Conservation (phyloP, 169 alveolate genomes). For the Blepharisma undulans region DNA sequence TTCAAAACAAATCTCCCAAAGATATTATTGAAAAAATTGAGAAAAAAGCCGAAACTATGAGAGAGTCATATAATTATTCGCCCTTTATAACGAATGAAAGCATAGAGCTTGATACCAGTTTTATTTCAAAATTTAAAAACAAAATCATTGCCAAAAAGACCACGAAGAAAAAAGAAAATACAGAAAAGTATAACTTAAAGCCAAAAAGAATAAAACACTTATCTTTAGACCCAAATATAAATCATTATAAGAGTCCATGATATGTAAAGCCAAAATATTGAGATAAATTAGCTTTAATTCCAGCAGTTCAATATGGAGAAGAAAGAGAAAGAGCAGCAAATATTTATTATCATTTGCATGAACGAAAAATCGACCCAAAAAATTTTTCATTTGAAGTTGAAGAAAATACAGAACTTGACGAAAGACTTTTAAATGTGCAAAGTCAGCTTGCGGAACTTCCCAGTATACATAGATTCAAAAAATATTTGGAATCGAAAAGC, state of each 20-base stretch:
- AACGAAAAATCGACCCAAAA: neutral
- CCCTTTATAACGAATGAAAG: neutral
- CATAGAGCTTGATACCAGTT: neutral
- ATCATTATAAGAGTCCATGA: neutral
- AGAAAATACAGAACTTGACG: neutral
- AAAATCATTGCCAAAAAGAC: neutral
- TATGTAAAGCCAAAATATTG: neutral
- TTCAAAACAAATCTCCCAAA: neutral
- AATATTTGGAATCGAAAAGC: neutral
- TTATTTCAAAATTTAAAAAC: neutral
- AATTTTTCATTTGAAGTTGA: neutral
- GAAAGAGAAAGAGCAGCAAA: neutral
- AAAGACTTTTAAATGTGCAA: neutral
- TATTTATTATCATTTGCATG: constrained; percentile 3
- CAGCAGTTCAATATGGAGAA: neutral
- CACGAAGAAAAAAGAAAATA: neutral
- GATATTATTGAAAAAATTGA: neutral
- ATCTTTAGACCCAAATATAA: neutral
- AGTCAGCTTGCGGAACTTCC: neutral
- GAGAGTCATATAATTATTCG: neutral
- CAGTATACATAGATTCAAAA: neutral
- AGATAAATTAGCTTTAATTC: neutral
- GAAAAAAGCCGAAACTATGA: neutral
- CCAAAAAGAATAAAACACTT: neutral
- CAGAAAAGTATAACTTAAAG: neutral